phyloP scores from a whole-genome alignment of 2,329 filamentous ascomycete species.

The Trichophyton mentagrophytes region DNA sequence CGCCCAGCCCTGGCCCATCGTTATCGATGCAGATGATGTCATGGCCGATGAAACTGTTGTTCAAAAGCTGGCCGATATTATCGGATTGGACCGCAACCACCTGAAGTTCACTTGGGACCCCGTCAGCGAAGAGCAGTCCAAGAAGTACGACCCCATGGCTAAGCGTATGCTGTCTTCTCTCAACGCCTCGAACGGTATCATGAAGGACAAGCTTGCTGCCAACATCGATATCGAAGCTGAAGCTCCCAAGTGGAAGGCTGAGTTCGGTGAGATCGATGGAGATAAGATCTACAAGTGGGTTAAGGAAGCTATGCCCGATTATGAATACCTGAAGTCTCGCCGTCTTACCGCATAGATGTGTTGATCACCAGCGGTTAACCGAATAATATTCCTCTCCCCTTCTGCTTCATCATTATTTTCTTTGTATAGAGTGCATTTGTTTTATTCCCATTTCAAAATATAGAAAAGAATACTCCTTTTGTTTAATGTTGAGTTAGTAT shows the following conservation, averaged over 20 bases:
- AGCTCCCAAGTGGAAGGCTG: constrained; percentile 23
- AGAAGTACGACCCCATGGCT: constrained; percentile 5
- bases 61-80: constrained; percentile 17
- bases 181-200: constrained; percentile 22
- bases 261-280: constrained; percentile 22
- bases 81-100: constrained; percentile 22
- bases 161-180: constrained; percentile 20
- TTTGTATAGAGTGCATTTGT: background rate
- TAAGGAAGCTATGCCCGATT: constrained; percentile 28
- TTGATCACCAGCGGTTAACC: background rate
- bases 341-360: background rate
- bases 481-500: background rate
- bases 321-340: constrained; percentile 24
- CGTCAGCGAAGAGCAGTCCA: constrained; percentile 1
- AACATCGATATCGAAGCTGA: constrained; percentile 24
- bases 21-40: constrained; percentile 29
- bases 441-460: background rate
- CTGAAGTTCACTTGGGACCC: constrained; percentile 24
- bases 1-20: constrained; percentile 15
- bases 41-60: constrained; percentile 23
- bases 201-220: constrained; percentile 21
- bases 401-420: background rate
- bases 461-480: background rate
- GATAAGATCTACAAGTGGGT: constrained; percentile 18
- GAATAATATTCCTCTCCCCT: background rate